Percentiles rank a stretch among this genome's conserved stretches.
Evolutionary conservation across 2,329 filamentous ascomycete genomes (phyloP).

Genomic region (Verticillium nubilum): DNA sequence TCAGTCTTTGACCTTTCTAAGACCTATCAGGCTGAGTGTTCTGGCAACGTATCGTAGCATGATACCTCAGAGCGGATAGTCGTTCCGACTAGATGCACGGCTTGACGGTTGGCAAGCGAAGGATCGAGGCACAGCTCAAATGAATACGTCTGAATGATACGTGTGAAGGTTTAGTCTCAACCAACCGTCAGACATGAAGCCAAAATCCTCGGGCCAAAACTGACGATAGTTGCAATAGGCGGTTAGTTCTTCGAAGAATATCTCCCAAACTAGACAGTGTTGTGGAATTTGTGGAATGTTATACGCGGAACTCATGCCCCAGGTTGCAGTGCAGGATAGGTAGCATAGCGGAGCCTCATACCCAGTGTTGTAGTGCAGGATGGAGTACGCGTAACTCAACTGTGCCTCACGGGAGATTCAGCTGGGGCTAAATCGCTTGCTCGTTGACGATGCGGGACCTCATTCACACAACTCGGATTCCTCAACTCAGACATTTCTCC

Average conservation of each 20-base stretch:
- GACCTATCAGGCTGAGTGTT: not conserved
- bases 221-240: not conserved
- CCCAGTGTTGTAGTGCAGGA: not conserved
- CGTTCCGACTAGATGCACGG: not conserved
- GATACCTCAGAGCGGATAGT: not conserved
- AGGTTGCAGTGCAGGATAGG: too few species aligned
- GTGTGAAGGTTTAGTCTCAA: not conserved
- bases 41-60: not conserved
- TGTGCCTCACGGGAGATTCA: not conserved
- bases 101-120: not conserved
- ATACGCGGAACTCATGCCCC: too few species aligned
- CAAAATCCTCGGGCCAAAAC: not conserved
- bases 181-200: not conserved
- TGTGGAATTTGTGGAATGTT: too few species aligned
- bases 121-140: not conserved
- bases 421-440: too few species aligned
- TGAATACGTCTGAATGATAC: not conserved
- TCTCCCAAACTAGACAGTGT: not conserved
- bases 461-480: too few species aligned
- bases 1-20: too few species aligned
- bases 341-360: not conserved
- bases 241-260: not conserved
- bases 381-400: not conserved
- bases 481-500: too few species aligned
- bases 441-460: too few species aligned